phyloP scores from a whole-genome alignment of 31 red algal species.

The Odonthalia washingtoniensis region DNA sequence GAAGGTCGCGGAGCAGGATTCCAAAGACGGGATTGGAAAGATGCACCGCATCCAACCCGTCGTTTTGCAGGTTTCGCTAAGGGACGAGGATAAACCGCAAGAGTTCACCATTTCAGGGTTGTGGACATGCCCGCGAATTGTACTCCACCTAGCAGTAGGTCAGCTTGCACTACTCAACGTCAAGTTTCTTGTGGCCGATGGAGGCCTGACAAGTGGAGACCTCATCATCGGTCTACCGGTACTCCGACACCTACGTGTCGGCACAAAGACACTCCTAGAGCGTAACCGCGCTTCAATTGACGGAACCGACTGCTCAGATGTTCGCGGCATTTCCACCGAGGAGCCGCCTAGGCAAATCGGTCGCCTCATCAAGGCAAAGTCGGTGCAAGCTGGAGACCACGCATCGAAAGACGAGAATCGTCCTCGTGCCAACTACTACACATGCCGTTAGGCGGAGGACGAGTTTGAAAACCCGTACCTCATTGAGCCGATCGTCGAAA shows the following conservation, averaged over 20 bases:
- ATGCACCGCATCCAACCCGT: slow-evolving; percentile 1
- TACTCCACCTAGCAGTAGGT: neutral
- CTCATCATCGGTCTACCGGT: slow-evolving; percentile 21
- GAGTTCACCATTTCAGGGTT: slow-evolving; percentile 4
- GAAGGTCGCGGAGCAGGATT: neutral
- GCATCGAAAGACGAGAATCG: neutral
- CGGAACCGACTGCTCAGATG: slow-evolving; percentile 32
- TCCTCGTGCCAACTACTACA: neutral
- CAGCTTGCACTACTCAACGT: slow-evolving; percentile 35
- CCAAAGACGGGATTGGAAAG: neutral
- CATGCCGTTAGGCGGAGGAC: slow-evolving; percentile 24
- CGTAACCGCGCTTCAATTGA: slow-evolving; percentile 11
- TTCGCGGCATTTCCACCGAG: neutral
- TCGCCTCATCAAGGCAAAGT: neutral
- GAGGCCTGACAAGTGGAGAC: slow-evolving; percentile 7
- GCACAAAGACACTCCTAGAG: slow-evolving; percentile 11
- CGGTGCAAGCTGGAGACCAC: neutral
- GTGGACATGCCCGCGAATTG: neutral
- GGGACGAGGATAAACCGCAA: slow-evolving; percentile 12
- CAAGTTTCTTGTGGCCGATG: slow-evolving; percentile 27
- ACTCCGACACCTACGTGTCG: slow-evolving; percentile 19
- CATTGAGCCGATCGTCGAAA: neutral
- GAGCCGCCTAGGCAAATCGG: neutral
- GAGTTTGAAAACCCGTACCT: neutral
- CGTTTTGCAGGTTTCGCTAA: slow-evolving; percentile 28